Evolutionary conservation across 768 basidiomycete species (phyloP), one percentile per base, ranked within the genome.

Genomic region (Favolaschia claudopus): DNA sequence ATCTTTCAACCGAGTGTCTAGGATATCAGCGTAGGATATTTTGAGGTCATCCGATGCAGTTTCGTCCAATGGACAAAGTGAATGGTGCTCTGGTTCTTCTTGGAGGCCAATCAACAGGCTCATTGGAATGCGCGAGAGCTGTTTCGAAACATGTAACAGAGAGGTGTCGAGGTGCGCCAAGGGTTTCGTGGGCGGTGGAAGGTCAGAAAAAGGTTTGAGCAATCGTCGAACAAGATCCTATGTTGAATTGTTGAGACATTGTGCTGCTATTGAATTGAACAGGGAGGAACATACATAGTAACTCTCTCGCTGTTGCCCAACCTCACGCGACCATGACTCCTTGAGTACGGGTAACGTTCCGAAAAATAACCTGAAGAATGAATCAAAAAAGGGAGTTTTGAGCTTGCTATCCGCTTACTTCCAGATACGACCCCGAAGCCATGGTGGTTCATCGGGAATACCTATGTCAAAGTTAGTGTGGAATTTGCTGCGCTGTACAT

Each of bases 201-300:
- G 69, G 5, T 70, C 66, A 10, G 76, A 69, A 40, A 91, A 79
- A 4, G 87, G 88, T 43, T 78, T 70, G 9, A 92, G 72, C 45
- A 92, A 74, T 25, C 86, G 83, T 49, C 80, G 83, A 28, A 91
- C 82, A 59, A 93, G 85, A 61, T 89, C 89, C 91, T 93, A 62
- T 3, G 56, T 59, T 5, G 25, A 25, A 69, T 52, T 14, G 32
- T 39, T 17, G 45, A 44, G 15, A 52, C 24, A 20, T 29, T 19
- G 13, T 43, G 8, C 14, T 10, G 22, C 22, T 34, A 37, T 13
- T 37, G 50, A 24, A 28, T 10, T 44, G 10, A 49, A 45, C 42
- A n/a, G n/a, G n/a, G n/a, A n/a, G n/a, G n/a, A n/a, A 76, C 85
- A 37, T 63, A 92, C 91, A 70, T 92, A 92, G 69, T 92, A 93